Evolutionary conservation across 2,329 filamentous ascomycete species (phyloP).

Genomic region (Pseudogymnoascus sp.): DNA sequence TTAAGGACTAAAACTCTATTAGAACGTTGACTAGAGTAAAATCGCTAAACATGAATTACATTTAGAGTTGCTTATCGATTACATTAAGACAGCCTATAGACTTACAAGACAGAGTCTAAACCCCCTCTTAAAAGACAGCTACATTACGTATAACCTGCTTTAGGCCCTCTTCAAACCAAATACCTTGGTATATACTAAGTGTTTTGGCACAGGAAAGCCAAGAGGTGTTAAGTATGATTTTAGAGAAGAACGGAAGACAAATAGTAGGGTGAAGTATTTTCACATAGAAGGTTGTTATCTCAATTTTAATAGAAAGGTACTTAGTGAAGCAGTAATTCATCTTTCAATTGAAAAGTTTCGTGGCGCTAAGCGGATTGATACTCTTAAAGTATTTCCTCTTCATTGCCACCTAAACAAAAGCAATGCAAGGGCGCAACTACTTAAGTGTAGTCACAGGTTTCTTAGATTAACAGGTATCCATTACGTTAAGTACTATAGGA

Average conservation of each 20-base stretch:
- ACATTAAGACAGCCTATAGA: slow-evolving; percentile 2
- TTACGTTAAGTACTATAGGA: slow-evolving; percentile 27
- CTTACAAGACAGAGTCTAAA: background rate
- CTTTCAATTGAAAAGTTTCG: slow-evolving; percentile 16
- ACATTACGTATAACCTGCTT: slow-evolving; percentile 10
- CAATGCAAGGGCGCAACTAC: slow-evolving; percentile 21
- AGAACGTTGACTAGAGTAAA: background rate
- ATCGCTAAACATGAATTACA: slow-evolving; percentile 18
- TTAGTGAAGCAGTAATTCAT: slow-evolving; percentile 22
- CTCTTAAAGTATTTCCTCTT: slow-evolving; percentile 29
- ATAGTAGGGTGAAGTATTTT: slow-evolving; percentile 9
- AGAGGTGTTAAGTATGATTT: slow-evolving; percentile 8
- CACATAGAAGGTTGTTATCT: slow-evolving; percentile 20
- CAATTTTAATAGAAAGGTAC: slow-evolving; percentile 26
- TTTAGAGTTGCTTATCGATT: background rate
- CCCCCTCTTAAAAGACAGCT: background rate
- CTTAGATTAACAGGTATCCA: slow-evolving; percentile 22
- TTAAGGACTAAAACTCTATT: background rate
- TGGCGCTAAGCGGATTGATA: slow-evolving; percentile 20
- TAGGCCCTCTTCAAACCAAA: slow-evolving; percentile 9
- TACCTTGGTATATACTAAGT: slow-evolving; percentile 6
- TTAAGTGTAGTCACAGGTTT: slow-evolving; percentile 26
- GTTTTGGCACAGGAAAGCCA: background rate
- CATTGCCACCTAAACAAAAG: slow-evolving; percentile 20
- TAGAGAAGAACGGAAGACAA: slow-evolving; percentile 3